Percentiles rank a stretch among this genome's conserved stretches.
These are phyloP conservation scores for Penicillium psychrosexuale DNA, from an alignment of 2,329 filamentous ascomycete species.

Conservation along the genomic window DNA sequence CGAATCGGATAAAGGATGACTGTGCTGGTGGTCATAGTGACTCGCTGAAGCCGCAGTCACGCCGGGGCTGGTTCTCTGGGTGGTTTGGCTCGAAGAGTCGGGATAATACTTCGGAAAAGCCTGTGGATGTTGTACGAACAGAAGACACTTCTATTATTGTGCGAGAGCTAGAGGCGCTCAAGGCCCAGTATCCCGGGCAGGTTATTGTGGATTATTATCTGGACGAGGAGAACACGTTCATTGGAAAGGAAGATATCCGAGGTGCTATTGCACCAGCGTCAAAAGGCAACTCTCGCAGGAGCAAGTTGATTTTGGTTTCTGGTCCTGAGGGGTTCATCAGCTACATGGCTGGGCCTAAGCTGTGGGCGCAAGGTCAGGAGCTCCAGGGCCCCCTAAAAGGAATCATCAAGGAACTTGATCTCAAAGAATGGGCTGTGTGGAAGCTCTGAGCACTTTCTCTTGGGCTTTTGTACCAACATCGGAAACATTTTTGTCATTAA, in stretches of 20 bases:
- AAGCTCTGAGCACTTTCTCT: conserved; percentile 48
- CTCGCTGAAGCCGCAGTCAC: conserved; percentile 21
- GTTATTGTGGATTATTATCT: conserved; percentile 72
- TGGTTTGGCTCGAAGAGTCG: conserved; percentile 22
- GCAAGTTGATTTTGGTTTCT: conserved; percentile 70
- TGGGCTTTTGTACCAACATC: conserved; percentile 14
- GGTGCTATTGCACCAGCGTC: conserved; percentile 27
- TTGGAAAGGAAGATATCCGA: conserved; percentile 55
- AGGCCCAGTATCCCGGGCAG: conserved; percentile 53
- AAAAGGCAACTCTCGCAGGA: conserved; percentile 28
- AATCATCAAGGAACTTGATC: conserved; percentile 59
- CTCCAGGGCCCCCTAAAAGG: conserved; percentile 72
- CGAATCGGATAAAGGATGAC: conserved; percentile 65
- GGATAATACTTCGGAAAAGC: not conserved
- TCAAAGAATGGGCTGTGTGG: conserved; percentile 56
- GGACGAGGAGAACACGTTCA: conserved; percentile 71
- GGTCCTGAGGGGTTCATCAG: conserved; percentile 88
- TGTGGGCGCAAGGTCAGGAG: conserved; percentile 69
- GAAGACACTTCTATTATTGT: conserved; percentile 48
- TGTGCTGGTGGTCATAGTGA: conserved; percentile 60
- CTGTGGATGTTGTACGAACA: not conserved
- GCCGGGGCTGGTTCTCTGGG: conserved; percentile 31
- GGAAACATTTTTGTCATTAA: conserved; percentile 5
- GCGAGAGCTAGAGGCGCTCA: conserved; percentile 61
- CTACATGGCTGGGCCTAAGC: conserved; percentile 74